Conservation (phyloP, 2,329 filamentous ascomycete species). For the Trichophaea hybrida region DNA sequence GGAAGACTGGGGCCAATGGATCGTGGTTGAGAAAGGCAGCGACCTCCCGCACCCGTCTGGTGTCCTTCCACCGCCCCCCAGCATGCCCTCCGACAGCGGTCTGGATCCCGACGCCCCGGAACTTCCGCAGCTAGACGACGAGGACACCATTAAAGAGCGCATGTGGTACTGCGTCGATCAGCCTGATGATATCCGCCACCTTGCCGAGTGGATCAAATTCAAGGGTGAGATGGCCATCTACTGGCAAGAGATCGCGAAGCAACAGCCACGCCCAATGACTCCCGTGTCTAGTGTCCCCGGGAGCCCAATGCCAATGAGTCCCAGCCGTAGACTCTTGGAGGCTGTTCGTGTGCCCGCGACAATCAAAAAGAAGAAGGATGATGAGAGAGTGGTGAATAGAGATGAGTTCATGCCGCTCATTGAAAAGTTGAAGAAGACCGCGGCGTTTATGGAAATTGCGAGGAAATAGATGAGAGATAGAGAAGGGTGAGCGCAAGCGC, state of each 20-base stretch:
- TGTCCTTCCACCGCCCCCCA: neutral
- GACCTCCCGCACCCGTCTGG: slow-evolving; percentile 19
- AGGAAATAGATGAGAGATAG: neutral
- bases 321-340: neutral
- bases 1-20: slow-evolving; percentile 23
- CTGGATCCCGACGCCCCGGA: slow-evolving; percentile 1
- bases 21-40: slow-evolving; percentile 16
- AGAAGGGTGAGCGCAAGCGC: neutral
- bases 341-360: slow-evolving; percentile 11
- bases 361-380: slow-evolving; percentile 37
- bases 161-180: slow-evolving; percentile 18
- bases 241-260: slow-evolving; percentile 1
- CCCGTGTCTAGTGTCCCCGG: neutral
- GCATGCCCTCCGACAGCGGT: neutral
- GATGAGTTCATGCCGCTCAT: slow-evolving; percentile 25
- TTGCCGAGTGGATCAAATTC: slow-evolving; percentile 21
- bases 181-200: slow-evolving; percentile 8
- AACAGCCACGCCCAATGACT: neutral
- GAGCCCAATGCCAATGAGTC: neutral
- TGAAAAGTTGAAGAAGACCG: slow-evolving; percentile 27
- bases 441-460: slow-evolving; percentile 13
- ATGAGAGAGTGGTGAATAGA: slow-evolving; percentile 33
- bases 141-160: neutral
- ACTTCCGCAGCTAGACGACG: slow-evolving; percentile 1
- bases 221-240: slow-evolving; percentile 15